Conservation (phyloP, 106 monocot genomes). For the Dioscorea alata region DNA sequence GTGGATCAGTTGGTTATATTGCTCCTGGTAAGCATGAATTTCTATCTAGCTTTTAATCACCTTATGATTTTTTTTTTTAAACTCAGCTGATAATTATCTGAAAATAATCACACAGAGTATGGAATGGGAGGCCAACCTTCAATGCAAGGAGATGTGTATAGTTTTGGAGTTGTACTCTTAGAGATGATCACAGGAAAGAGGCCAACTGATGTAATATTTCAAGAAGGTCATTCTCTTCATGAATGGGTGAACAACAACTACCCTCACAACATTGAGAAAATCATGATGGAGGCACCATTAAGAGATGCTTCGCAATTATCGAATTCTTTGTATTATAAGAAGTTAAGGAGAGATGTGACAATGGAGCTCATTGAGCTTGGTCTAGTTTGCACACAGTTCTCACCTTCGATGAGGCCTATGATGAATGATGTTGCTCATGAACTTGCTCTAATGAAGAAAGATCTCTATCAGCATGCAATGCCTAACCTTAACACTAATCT, state of each 20-base stretch:
- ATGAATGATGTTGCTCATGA: constrained; percentile 58
- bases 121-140: constrained; percentile 68
- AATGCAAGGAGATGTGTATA: constrained; percentile 79
- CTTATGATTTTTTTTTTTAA: not conserved
- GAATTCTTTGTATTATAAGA: constrained; percentile 1
- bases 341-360: constrained; percentile 14
- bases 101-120: constrained; percentile 52
- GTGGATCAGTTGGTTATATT: constrained; percentile 83
- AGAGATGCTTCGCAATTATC: not conserved
- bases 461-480: constrained; percentile 26
- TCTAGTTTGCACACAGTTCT: constrained; percentile 28
- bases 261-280: constrained; percentile 20
- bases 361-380: constrained; percentile 42
- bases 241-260: constrained; percentile 59
- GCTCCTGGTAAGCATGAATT: constrained; percentile 60
- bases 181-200: constrained; percentile 69
- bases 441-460: constrained; percentile 33
- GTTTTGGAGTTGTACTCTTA: constrained; percentile 74
- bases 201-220: constrained; percentile 58
- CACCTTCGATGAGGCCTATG: constrained; percentile 36
- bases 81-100: not conserved
- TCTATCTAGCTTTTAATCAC: not conserved
- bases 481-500: not conserved
- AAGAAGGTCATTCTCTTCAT: constrained; percentile 44
- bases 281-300: constrained; percentile 17